Base-by-base conservation (phyloP, 805 yeast species). In the Torulaspora quercuum region DNA sequence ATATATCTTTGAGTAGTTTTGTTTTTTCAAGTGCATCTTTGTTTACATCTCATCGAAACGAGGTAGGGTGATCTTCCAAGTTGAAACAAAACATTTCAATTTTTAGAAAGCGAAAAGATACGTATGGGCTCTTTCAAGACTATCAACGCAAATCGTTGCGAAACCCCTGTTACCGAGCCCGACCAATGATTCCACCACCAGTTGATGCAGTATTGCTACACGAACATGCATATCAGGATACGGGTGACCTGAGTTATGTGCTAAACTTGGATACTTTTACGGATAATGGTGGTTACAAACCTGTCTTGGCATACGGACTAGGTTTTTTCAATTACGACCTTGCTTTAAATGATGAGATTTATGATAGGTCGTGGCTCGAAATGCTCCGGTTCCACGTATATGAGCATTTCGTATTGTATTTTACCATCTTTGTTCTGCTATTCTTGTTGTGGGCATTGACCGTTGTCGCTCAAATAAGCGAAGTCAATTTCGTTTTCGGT, bases 221-320 rank as follows among this genome's bases (percentile, higher is more conserved):
- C 42, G 69, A 65, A 30, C 68, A 65, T 37, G 51, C 59, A 4
- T 65, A 43, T 33, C 48, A 53, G n/a, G 67, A 64, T 15, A 54
- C 52, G 3, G 52, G 53, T 2, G 57, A 59, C 36, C 37, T 61
- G n/a, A 33, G 39, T 5, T 41, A 40, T 12, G 63, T 61, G 8
- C 42, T 61, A 33, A 37, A 51, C 25, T 49, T 55, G 13, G 46
- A 39, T 1, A 59, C 60, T 11, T 59, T 55, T 35, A 42, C 52
- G 8, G 49, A 44, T n/a, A 40, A 44, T n/a, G 62, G 61, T 27
- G 63, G 63, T 1, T 59, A 47, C 39, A 57, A 59, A 28, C 42
- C 61, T 2, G 42, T 55, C 10, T 23, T 35, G 12, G 42, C 50
- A 5, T 55, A 46, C 31, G 67, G 67, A 6, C 39, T 61, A n/a